Evolutionary conservation across 1,284 basidiomycete species (phyloP).

Genomic region (Trichosporon sp.): DNA sequence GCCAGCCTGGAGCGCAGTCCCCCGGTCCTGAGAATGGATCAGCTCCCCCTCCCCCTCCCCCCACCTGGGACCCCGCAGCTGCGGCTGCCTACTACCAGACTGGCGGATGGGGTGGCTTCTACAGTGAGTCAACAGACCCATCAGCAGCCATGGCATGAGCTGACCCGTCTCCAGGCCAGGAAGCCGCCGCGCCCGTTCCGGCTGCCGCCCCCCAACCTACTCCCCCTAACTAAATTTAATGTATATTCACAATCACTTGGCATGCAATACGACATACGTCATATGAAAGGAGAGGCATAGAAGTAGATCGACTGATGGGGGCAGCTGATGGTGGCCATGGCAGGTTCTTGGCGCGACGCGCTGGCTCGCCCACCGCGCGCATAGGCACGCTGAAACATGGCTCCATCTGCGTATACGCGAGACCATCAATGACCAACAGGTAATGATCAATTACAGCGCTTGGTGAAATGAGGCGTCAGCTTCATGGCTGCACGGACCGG

Average conservation of each 20-base stretch:
- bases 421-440: background rate
- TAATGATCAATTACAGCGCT: background rate
- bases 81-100: conserved; percentile 39
- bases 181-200: background rate
- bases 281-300: background rate
- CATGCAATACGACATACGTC: conserved; percentile 3
- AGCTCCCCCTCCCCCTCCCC: conserved; percentile 5
- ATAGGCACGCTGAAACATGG: background rate
- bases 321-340: background rate
- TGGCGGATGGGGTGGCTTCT: conserved; percentile 44
- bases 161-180: conserved; percentile 8
- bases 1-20: conserved; percentile 35
- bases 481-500: background rate
- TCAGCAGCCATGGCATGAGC: background rate
- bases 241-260: background rate
- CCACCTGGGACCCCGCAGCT: conserved; percentile 38
- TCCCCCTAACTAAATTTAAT: background rate
- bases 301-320: background rate
- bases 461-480: background rate
- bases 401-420: background rate
- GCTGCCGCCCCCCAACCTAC: background rate
- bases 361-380: too few relatives aligned
- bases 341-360: too few relatives aligned
- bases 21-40: conserved; percentile 8
- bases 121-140: conserved; percentile 29